A percentile compares a stretch with the other conserved stretches of the same genome.
Evolutionary conservation across 192 early-diverging fungal genomes (phyloP).

Genomic region (Backusella liffmaniae): DNA sequence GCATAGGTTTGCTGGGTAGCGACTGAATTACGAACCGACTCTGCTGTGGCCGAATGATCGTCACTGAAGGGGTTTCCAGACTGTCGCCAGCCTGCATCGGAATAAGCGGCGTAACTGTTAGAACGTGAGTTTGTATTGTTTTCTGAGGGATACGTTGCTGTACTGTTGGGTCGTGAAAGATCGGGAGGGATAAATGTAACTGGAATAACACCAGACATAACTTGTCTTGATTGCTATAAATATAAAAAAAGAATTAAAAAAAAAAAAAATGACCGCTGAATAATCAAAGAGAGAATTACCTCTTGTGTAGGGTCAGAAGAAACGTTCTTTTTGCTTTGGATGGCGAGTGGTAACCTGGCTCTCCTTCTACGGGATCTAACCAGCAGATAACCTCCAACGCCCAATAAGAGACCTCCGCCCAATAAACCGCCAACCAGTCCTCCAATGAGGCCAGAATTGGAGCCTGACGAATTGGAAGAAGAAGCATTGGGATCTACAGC

Average conservation of each 20-base stretch:
- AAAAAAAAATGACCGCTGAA: neutral
- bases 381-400: neutral
- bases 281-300: neutral
- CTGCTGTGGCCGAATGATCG: neutral
- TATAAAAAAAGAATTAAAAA: no score
- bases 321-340: conserved; percentile 15
- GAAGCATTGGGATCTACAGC: neutral
- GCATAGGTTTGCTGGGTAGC: neutral
- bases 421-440: conserved; percentile 26
- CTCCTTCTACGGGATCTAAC: neutral
- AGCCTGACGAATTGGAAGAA: neutral
- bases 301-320: neutral
- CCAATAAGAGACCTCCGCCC: conserved; percentile 12
- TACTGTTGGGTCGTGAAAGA: neutral
- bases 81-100: neutral
- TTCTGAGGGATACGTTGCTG: neutral
- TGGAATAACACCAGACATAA: conserved; percentile 38
- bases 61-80: neutral
- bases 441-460: conserved; percentile 29
- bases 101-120: neutral
- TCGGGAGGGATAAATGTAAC: conserved; percentile 37
- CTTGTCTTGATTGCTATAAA: neutral
- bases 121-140: conserved; percentile 12
- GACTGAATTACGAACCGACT: neutral
- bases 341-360: conserved; percentile 13